A percentile compares a stretch with the other conserved stretches of the same genome.
Conservation (phyloP, 371 early-diverging fungal species). For the Dentiscutata heterogama region DNA sequence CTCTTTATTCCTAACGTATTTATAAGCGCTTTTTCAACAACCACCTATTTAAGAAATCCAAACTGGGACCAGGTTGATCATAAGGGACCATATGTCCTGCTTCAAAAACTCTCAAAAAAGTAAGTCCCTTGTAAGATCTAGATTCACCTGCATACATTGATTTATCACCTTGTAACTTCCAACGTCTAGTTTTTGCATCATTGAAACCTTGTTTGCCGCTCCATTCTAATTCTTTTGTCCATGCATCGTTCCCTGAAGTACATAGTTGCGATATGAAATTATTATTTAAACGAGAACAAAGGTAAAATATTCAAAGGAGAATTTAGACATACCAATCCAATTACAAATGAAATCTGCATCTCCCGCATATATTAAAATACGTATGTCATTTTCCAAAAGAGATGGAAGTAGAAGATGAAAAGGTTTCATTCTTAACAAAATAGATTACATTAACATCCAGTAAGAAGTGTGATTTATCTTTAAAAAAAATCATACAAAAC, state of each 20-base stretch:
- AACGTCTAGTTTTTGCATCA: constrained; percentile 68
- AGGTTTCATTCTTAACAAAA: constrained; percentile 71
- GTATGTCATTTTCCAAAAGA: constrained; percentile 83
- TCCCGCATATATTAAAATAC: constrained; percentile 70
- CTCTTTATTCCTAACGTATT: too few relatives aligned
- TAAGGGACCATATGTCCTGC: constrained; percentile 88
- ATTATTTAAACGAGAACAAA: too few relatives aligned
- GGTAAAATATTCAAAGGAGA: too few relatives aligned
- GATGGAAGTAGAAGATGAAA: constrained; percentile 79
- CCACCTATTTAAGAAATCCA: constrained; percentile 43
- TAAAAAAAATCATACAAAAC: not conserved
- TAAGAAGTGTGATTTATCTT: too few relatives aligned
- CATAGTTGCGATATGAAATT: too few relatives aligned
- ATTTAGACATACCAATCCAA: constrained; percentile 76
- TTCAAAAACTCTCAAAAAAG: constrained; percentile 85
- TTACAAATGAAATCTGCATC: constrained; percentile 90
- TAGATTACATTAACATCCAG: too few relatives aligned
- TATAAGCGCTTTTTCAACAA: not conserved
- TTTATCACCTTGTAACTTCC: constrained; percentile 52
- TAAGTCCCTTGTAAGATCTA: constrained; percentile 75
- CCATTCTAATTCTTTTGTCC: constrained; percentile 88
- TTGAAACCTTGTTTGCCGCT: constrained; percentile 74
- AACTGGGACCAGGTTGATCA: constrained; percentile 32
- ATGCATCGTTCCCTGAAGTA: constrained; percentile 82
- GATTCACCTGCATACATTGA: constrained; percentile 76